Evolutionary conservation across 2,329 filamentous ascomycete genomes (phyloP).

Genomic region (Triangularia verruculosa): DNA sequence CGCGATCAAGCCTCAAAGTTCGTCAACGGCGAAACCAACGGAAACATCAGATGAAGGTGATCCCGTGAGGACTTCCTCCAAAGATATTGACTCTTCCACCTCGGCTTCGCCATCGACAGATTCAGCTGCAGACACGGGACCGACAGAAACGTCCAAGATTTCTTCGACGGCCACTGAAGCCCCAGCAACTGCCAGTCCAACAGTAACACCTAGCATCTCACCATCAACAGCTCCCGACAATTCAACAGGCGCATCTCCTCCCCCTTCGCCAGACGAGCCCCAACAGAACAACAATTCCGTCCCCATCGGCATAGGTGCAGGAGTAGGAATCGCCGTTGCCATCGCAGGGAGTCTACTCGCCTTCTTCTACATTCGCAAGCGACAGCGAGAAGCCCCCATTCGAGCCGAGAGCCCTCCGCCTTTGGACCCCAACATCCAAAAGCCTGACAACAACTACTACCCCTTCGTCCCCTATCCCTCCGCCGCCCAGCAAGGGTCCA

Average conservation of each 20-base stretch:
- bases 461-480: neutral
- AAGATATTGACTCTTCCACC: neutral
- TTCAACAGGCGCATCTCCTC: neutral
- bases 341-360: constrained; percentile 12
- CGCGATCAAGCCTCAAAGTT: neutral
- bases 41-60: neutral
- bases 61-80: neutral
- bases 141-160: neutral
- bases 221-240: neutral
- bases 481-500: neutral
- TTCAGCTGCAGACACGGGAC: neutral
- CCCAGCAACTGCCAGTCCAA: neutral
- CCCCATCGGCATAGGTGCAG: constrained; percentile 19
- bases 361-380: constrained; percentile 23
- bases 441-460: neutral
- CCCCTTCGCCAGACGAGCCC: neutral
- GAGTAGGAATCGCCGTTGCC: constrained; percentile 14
- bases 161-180: neutral
- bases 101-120: neutral
- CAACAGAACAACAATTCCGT: neutral
- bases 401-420: constrained; percentile 23
- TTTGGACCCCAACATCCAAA: constrained; percentile 8
- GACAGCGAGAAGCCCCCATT: constrained; percentile 11
- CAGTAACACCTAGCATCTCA: neutral
- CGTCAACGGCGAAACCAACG: neutral